Conservation (phyloP, 495 filamentous ascomycete species). For the Penicillium pancosmium region DNA sequence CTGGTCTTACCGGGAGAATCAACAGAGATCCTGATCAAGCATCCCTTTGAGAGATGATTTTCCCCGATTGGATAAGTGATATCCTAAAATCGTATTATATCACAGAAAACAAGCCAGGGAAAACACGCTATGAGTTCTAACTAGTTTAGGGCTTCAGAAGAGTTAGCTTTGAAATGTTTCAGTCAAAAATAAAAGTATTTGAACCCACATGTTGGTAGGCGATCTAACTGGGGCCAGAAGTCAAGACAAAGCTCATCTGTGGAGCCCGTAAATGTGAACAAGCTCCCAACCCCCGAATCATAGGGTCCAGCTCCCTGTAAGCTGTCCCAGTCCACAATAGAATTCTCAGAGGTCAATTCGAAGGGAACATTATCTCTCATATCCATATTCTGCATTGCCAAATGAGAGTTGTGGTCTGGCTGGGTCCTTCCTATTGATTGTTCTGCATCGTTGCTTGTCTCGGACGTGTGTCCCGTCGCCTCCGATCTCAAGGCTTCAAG, state of each 20-base stretch:
- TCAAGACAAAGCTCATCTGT: slow-evolving; percentile 27
- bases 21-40: too few relatives aligned
- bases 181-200: not conserved
- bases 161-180: too few relatives aligned
- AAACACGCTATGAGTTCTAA: too few relatives aligned
- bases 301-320: not conserved
- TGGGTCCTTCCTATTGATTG: not conserved
- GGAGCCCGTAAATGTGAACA: slow-evolving; percentile 25
- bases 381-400: not conserved
- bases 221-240: slow-evolving; percentile 37
- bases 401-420: not conserved
- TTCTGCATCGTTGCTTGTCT: not conserved
- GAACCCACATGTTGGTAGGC: slow-evolving; percentile 26
- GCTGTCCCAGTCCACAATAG: slow-evolving; percentile 5
- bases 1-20: too few relatives aligned
- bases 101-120: too few relatives aligned
- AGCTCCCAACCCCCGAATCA: slow-evolving; percentile 21
- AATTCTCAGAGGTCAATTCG: not conserved
- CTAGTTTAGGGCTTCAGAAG: not conserved
- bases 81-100: too few relatives aligned
- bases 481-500: slow-evolving; percentile 30
- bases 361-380: not conserved
- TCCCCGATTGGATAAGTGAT: too few relatives aligned
- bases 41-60: too few relatives aligned
- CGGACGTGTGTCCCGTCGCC: slow-evolving; percentile 7